A percentile compares a stretch with the other conserved stretches of the same genome.
phyloP scores from a whole-genome alignment of 768 basidiomycete species.

The Boletellus ananas region DNA sequence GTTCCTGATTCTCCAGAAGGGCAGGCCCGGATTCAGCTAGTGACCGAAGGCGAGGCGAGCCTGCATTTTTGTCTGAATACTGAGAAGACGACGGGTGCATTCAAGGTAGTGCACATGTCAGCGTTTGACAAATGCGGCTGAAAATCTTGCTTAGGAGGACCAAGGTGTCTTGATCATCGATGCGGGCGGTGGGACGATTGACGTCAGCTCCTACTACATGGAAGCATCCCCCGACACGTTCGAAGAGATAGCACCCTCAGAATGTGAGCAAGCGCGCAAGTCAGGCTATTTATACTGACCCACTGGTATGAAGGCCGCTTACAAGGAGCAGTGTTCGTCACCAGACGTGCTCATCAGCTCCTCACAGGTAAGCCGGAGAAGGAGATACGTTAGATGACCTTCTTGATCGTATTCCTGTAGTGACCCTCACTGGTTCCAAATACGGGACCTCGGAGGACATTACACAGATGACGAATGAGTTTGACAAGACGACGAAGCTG shows the following conservation, averaged over 20 bases:
- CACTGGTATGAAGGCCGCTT: slow-evolving; percentile 39
- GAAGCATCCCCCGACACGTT: slow-evolving; percentile 31
- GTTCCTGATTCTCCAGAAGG: slow-evolving; percentile 36
- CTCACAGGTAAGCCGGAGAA: slow-evolving; percentile 32
- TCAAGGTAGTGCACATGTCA: slow-evolving; percentile 17
- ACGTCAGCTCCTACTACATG: slow-evolving; percentile 53
- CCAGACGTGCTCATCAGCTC: slow-evolving; percentile 38
- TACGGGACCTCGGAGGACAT: slow-evolving; percentile 40
- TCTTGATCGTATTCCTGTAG: slow-evolving; percentile 24
- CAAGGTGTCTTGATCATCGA: slow-evolving; percentile 54
- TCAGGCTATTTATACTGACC: not conserved
- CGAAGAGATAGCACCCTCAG: slow-evolving; percentile 46
- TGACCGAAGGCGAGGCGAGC: slow-evolving; percentile 53
- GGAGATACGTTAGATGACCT: not conserved
- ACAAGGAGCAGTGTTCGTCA: slow-evolving; percentile 51
- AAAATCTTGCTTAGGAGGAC: slow-evolving; percentile 31
- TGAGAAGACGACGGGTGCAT: slow-evolving; percentile 29
- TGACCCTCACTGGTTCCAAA: slow-evolving; percentile 37
- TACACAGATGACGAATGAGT: slow-evolving; percentile 38
- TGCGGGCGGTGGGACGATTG: slow-evolving; percentile 60
- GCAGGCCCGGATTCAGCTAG: slow-evolving; percentile 38
- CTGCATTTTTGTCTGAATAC: slow-evolving; percentile 45
- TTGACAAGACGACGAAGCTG: slow-evolving; percentile 47
- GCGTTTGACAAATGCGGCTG: not conserved
- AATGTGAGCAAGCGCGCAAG: slow-evolving; percentile 33